Evolutionary conservation across 805 yeast genomes (phyloP).

Genomic region (Suhomyces vadensis): DNA sequence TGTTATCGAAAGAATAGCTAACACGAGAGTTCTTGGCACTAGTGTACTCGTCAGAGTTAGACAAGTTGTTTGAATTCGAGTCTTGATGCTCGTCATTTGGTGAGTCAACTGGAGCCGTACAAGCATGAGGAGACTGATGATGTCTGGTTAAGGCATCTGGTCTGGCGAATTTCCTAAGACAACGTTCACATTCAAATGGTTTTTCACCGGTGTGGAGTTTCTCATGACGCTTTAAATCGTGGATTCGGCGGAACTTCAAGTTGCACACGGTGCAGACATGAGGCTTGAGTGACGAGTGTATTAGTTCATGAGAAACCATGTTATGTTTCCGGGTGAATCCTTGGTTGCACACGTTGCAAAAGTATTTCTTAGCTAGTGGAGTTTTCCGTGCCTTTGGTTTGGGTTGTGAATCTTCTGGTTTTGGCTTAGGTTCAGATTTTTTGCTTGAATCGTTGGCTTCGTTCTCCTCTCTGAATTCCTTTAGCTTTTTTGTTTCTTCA

Average conservation of each 20-base stretch:
- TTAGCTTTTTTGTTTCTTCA: not conserved
- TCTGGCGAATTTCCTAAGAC: constrained; percentile 68
- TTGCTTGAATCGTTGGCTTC: not conserved
- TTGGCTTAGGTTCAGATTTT: not conserved
- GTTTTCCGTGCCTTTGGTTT: not conserved
- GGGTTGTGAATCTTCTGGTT: not conserved
- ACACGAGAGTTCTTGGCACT: not conserved
- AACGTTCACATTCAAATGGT: constrained; percentile 61
- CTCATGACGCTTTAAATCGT: constrained; percentile 74
- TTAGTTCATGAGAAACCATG: constrained; percentile 68
- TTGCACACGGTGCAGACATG: constrained; percentile 62
- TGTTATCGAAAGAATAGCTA: not conserved
- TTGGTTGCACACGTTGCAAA: constrained; percentile 62
- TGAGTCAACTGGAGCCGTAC: constrained; percentile 13
- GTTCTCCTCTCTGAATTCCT: not conserved
- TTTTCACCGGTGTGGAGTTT: constrained; percentile 76
- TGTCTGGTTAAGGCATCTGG: constrained; percentile 78
- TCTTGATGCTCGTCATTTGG: not conserved
- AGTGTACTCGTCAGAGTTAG: not conserved
- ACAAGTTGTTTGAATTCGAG: not conserved
- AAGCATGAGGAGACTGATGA: constrained; percentile 46
- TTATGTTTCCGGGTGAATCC: constrained; percentile 73
- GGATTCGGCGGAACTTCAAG: constrained; percentile 65
- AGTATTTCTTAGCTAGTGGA: constrained; percentile 32
- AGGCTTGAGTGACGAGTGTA: constrained; percentile 66